phyloP scores from a whole-genome alignment of 2,329 filamentous ascomycete species.

The Penicillium brevicompactum region DNA sequence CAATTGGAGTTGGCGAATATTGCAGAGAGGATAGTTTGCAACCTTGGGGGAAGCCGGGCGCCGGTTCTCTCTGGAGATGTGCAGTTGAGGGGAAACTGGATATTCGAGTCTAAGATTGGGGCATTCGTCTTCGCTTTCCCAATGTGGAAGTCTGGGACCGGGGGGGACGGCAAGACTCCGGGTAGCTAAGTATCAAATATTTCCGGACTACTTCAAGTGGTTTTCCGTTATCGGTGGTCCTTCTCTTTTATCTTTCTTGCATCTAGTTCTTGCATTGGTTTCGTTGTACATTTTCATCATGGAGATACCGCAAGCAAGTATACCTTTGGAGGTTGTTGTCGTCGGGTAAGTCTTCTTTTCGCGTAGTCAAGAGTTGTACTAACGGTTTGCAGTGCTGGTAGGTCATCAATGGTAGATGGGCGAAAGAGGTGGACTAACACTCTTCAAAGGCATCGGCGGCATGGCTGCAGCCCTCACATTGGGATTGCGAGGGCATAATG shows the following conservation, averaged over 20 bases:
- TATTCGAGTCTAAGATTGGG: background rate
- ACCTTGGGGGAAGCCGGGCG: background rate
- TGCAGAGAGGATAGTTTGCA: background rate
- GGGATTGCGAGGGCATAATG: slow-evolving; percentile 36
- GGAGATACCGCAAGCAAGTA: slow-evolving; percentile 26
- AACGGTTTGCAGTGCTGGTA: slow-evolving; percentile 31
- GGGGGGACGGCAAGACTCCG: slow-evolving; percentile 19
- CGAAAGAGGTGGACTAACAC: background rate
- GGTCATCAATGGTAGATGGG: background rate
- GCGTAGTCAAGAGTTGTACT: slow-evolving; percentile 4
- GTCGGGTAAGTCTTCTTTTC: slow-evolving; percentile 32
- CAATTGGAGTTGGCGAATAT: background rate
- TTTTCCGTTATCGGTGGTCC: background rate
- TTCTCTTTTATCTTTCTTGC: background rate
- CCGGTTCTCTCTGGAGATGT: background rate
- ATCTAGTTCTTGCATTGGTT: background rate
- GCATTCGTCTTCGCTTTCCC: background rate
- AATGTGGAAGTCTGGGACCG: slow-evolving; percentile 8
- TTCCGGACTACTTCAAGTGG: background rate
- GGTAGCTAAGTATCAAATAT: slow-evolving; percentile 1
- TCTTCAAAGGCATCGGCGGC: slow-evolving; percentile 35
- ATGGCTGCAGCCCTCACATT: slow-evolving; percentile 39
- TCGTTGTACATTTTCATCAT: slow-evolving; percentile 13
- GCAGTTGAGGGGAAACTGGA: background rate
- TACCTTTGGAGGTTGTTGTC: slow-evolving; percentile 34